A percentile compares a stretch with the other conserved stretches of the same genome.
Evolutionary conservation across 106 monocot species (phyloP).

Genomic region (Ottelia alismoides): DNA sequence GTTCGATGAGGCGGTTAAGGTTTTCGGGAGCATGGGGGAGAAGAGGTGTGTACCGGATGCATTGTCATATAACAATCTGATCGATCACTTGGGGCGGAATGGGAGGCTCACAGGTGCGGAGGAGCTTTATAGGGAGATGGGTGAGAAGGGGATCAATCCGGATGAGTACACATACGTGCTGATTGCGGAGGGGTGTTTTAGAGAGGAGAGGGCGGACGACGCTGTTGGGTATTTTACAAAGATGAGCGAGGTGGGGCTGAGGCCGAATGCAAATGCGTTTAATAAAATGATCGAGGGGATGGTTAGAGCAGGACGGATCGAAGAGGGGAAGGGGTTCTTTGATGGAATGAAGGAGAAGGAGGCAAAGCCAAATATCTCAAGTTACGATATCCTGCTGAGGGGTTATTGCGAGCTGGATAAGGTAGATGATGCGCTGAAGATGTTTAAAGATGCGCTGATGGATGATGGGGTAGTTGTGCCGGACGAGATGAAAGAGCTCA

Average conservation of each 20-base stretch:
- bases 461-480: constrained; percentile 56
- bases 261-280: constrained; percentile 65
- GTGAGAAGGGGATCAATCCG: constrained; percentile 39
- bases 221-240: constrained; percentile 56
- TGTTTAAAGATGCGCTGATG: constrained; percentile 44
- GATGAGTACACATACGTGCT: constrained; percentile 86
- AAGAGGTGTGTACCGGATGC: constrained; percentile 60
- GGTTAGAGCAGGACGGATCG: constrained; percentile 35
- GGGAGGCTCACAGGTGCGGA: constrained; percentile 41
- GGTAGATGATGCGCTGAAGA: constrained; percentile 59
- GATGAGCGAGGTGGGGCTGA: constrained; percentile 61
- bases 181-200: constrained; percentile 60
- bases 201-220: constrained; percentile 49
- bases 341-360: constrained; percentile 72
- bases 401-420: constrained; percentile 31
- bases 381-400: constrained; percentile 57
- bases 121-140: constrained; percentile 67
- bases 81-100: constrained; percentile 56
- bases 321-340: constrained; percentile 64
- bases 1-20: constrained; percentile 58
- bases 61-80: constrained; percentile 84
- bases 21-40: constrained; percentile 67
- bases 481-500: constrained; percentile 60
- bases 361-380: constrained; percentile 50
- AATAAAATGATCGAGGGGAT: constrained; percentile 70